Evolutionary conservation across 805 yeast species (phyloP), one percentile per base, ranked within the genome.

Genomic region (Lachancea nothofagi): DNA sequence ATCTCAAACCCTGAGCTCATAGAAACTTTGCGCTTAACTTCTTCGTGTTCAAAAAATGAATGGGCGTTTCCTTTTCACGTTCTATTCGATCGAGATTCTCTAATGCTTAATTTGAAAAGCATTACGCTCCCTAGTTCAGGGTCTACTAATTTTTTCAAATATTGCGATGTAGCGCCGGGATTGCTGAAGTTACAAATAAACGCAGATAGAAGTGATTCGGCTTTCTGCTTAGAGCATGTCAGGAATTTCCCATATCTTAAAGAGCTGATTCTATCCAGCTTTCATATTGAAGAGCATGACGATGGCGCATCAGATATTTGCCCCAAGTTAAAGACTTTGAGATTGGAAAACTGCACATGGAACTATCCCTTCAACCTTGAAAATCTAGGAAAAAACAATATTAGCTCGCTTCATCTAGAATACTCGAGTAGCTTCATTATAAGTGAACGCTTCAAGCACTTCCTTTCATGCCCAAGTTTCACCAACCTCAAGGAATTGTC

Each of bases 341-440:
- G 51, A 3, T 47, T 76, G 4, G 46, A 52, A 10, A 64, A 75
- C 45, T 76, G 81, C 53, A 67, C 71, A 1, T 76, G 81, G 80
- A 72, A 71, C 43, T 76, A 73, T 45, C 81, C 81, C 1, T 75
- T 75, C 48, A 61, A 66, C 14, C 51, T 74, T 31, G 54, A 53
- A 19, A 49, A 48, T 23, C 60, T 61, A 38, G 61, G 61, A 5
- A 46, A 46, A 17, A 42, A 46, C 13, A 46, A 46, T 15, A 49
- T 62, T 33, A 49, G 46, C 14, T 40, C 42, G n/a, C 40, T 63
- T 18, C 46, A 44, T 9, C 44, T 64, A 17, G 45, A 41, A 0
- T 64, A 63, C 38, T 46, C 56, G 9, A 57, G 55, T 31, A 56
- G 61, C 31, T 64, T 64, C 46, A 54, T 63, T 17, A 46, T 63